Percentiles rank a stretch among this genome's conserved stretches.
Conservation (phyloP, 768 basidiomycete species). For the Pleurotus giganteus region DNA sequence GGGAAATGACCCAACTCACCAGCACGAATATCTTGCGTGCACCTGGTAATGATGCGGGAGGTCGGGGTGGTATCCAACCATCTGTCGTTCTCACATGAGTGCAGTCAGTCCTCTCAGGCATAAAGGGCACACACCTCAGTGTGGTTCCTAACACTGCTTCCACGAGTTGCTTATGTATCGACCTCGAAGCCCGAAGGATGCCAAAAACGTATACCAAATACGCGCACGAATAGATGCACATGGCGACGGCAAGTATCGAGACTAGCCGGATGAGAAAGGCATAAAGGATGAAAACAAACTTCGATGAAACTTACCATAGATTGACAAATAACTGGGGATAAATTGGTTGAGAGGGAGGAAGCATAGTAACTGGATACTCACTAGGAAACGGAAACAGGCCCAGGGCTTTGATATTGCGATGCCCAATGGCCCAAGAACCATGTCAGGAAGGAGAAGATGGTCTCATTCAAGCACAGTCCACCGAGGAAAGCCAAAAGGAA, state of each 20-base stretch:
- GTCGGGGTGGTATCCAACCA: constrained; percentile 22
- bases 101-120: neutral
- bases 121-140: constrained; percentile 27
- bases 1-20: constrained; percentile 9
- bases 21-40: constrained; percentile 46
- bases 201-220: constrained; percentile 33
- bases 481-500: constrained; percentile 19
- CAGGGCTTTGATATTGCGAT: constrained; percentile 17
- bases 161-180: constrained; percentile 38
- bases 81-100: constrained; percentile 16
- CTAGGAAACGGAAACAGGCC: constrained; percentile 17
- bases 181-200: constrained; percentile 35
- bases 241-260: constrained; percentile 17
- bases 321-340: neutral
- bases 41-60: constrained; percentile 39
- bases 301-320: neutral
- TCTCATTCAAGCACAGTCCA: constrained; percentile 14
- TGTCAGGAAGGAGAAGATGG: constrained; percentile 13
- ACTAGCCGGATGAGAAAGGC: constrained; percentile 14
- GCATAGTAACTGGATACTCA: constrained; percentile 20
- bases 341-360: constrained; percentile 9
- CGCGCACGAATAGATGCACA: constrained; percentile 25
- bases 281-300: neutral
- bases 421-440: constrained; percentile 27
- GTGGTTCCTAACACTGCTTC: constrained; percentile 43